Percentiles rank a stretch among this genome's conserved stretches.
Evolutionary conservation across 2,329 filamentous ascomycete species (phyloP).

Genomic region (Cladosporium halotolerans): DNA sequence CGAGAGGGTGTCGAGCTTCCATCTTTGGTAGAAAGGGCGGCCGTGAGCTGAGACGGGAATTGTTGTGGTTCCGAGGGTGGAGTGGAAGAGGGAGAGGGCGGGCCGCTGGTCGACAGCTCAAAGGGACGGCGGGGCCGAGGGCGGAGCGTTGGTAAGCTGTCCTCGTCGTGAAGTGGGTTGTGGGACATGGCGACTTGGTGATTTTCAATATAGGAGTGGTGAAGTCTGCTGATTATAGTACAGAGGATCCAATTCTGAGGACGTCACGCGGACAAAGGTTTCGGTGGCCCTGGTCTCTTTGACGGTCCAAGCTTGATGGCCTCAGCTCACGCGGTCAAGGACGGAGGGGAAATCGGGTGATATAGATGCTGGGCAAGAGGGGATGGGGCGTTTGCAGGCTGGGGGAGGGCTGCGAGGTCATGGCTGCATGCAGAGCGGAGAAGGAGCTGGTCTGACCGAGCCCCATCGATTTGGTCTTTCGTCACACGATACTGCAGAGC

Average conservation of each 20-base stretch:
- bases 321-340: background rate
- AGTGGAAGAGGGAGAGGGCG: slow-evolving; percentile 27
- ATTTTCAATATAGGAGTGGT: background rate
- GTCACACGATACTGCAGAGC: slow-evolving; percentile 8
- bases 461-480: slow-evolving; percentile 5
- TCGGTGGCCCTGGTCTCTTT: slow-evolving; percentile 13
- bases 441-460: slow-evolving; percentile 10
- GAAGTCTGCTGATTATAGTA: background rate
- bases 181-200: slow-evolving; percentile 20
- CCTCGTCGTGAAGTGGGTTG: slow-evolving; percentile 19
- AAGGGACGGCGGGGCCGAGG: slow-evolving; percentile 70
- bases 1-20: slow-evolving; percentile 47
- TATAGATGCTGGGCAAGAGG: background rate
- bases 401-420: slow-evolving; percentile 1
- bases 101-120: slow-evolving; percentile 48
- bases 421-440: slow-evolving; percentile 9
- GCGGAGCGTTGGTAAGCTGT: slow-evolving; percentile 13
- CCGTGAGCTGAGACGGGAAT: slow-evolving; percentile 12
- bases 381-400: background rate
- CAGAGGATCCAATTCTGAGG: background rate
- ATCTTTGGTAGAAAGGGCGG: slow-evolving; percentile 13
- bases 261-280: slow-evolving; percentile 15
- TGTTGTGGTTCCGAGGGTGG: slow-evolving; percentile 18
- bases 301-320: slow-evolving; percentile 13
- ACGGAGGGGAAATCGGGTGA: background rate